phyloP scores from a whole-genome alignment of 2,329 filamentous ascomycete genomes.

The Trichoderma afroharzianum region DNA sequence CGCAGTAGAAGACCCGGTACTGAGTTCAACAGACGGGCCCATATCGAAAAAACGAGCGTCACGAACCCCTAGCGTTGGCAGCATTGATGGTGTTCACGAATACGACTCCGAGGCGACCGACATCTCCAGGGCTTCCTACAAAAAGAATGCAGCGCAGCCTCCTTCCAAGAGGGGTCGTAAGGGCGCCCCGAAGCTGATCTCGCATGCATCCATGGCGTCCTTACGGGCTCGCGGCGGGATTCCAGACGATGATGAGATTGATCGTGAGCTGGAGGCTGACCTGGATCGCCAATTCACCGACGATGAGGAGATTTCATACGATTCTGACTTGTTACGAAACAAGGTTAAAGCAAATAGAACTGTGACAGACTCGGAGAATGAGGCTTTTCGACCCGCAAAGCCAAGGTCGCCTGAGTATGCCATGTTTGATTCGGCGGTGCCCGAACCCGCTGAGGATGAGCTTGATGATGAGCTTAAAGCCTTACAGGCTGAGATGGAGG shows the following conservation, averaged over 20 bases:
- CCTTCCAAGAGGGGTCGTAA: conserved; percentile 35
- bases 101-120: conserved; percentile 43
- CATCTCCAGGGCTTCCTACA: conserved; percentile 28
- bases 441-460: conserved; percentile 43
- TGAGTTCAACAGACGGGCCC: conserved; percentile 44
- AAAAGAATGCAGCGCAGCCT: conserved; percentile 42
- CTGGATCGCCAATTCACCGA: conserved; percentile 55
- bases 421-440: conserved; percentile 51
- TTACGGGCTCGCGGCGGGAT: conserved; percentile 39
- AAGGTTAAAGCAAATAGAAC: conserved; percentile 28
- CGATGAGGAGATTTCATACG: conserved; percentile 46
- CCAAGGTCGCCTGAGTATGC: conserved; percentile 40
- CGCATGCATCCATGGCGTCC: conserved; percentile 50
- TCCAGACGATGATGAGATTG: conserved; percentile 62
- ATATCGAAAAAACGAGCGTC: conserved; percentile 59
- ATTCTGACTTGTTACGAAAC: conserved; percentile 44
- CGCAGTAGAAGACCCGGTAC: conserved; percentile 48
- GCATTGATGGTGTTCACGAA: conserved; percentile 38
- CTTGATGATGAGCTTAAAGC: conserved; percentile 50
- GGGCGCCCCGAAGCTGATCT: conserved; percentile 42
- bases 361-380: conserved; percentile 30
- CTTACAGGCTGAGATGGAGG: conserved; percentile 48
- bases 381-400: conserved; percentile 20
- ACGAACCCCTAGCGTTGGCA: conserved; percentile 44
- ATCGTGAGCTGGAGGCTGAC: conserved; percentile 62